A percentile compares a stretch with the other conserved stretches of the same genome.
Evolutionary conservation across 495 filamentous ascomycete genomes (phyloP).

Genomic region (Cercophora scortea): DNA sequence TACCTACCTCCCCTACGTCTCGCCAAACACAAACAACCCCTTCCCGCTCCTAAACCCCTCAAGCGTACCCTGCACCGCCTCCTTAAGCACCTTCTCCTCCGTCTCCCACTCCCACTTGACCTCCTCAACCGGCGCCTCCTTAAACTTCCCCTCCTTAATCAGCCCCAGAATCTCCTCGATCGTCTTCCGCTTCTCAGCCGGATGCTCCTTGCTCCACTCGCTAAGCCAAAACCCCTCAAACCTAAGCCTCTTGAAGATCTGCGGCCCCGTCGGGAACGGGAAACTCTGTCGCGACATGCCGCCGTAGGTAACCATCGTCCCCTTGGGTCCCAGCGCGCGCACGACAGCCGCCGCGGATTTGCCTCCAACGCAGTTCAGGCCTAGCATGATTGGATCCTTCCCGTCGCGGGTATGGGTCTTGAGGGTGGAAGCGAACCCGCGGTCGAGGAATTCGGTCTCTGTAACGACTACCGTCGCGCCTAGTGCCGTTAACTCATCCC

Average conservation of each 20-base stretch:
- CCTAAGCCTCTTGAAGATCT: slow-evolving; percentile 84
- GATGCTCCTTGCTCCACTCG: slow-evolving; percentile 72
- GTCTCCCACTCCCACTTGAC: slow-evolving; percentile 76
- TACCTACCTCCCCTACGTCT: slow-evolving; percentile 37
- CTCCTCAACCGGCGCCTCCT: slow-evolving; percentile 71
- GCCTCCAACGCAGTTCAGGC: slow-evolving; percentile 93
- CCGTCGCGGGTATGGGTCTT: slow-evolving; percentile 60
- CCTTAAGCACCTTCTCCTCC: slow-evolving; percentile 54
- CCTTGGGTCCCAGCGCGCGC: slow-evolving; percentile 54
- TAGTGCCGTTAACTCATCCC: slow-evolving; percentile 58
- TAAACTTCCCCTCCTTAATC: slow-evolving; percentile 66
- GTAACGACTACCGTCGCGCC: slow-evolving; percentile 82
- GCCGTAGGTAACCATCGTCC: slow-evolving; percentile 85
- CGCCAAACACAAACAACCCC: slow-evolving; percentile 73
- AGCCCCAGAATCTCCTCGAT: slow-evolving; percentile 74
- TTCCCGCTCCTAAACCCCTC: slow-evolving; percentile 78
- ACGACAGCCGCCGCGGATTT: slow-evolving; percentile 68
- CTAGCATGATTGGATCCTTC: slow-evolving; percentile 61
- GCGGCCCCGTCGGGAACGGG: slow-evolving; percentile 61
- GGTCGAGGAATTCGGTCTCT: slow-evolving; percentile 55
- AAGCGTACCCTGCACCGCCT: slow-evolving; percentile 75
- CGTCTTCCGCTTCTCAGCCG: slow-evolving; percentile 64
- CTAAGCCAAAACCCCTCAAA: slow-evolving; percentile 95
- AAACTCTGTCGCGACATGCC: slow-evolving; percentile 88
- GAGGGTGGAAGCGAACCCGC: slow-evolving; percentile 54